Evolutionary conservation across 441 rosid species (phyloP).

Genomic region (Breynia disticha): DNA sequence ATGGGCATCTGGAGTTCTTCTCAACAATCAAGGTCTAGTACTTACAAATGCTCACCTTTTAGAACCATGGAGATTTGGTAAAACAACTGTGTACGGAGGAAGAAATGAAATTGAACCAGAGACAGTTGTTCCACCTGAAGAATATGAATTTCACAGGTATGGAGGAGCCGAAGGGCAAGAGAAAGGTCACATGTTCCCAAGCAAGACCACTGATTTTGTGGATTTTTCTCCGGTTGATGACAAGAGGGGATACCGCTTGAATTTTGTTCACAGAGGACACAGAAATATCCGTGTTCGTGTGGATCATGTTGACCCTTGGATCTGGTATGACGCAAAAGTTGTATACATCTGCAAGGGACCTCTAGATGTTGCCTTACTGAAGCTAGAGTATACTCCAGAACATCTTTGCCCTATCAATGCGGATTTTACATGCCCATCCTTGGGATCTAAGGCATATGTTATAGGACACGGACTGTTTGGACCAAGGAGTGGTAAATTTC

Average conservation of each 20-base stretch:
- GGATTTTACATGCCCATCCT: conserved; percentile 40
- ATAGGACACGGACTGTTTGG: conserved; percentile 92
- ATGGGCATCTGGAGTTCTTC: conserved; percentile 94
- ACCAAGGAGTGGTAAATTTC: conserved; percentile 74
- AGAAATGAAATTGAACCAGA: conserved; percentile 17
- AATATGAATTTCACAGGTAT: conserved; percentile 20
- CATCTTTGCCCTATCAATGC: conserved; percentile 47
- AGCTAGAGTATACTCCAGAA: conserved; percentile 54
- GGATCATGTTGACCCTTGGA: conserved; percentile 60
- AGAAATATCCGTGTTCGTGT: conserved; percentile 58
- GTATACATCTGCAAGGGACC: conserved; percentile 69
- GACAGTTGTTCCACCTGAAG: conserved; percentile 21
- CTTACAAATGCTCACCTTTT: conserved; percentile 93
- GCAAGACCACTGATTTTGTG: conserved; percentile 11
- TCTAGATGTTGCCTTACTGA: conserved; percentile 78
- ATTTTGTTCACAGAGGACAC: conserved; percentile 27
- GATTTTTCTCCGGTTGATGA: conserved; percentile 23
- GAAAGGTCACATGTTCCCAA: conserved; percentile 17
- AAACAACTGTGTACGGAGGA: conserved; percentile 38
- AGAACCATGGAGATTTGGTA: conserved; percentile 96
- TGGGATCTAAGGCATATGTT: conserved; percentile 68
- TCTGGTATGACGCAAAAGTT: conserved; percentile 71
- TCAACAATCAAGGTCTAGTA: conserved; percentile 71
- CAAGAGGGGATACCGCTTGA: conserved; percentile 24
- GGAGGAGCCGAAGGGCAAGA: conserved; percentile 19